These are phyloP conservation scores for Scenedesmus sp. DNA, from an alignment of 163 green algal genomes.

Conservation along the genomic window DNA sequence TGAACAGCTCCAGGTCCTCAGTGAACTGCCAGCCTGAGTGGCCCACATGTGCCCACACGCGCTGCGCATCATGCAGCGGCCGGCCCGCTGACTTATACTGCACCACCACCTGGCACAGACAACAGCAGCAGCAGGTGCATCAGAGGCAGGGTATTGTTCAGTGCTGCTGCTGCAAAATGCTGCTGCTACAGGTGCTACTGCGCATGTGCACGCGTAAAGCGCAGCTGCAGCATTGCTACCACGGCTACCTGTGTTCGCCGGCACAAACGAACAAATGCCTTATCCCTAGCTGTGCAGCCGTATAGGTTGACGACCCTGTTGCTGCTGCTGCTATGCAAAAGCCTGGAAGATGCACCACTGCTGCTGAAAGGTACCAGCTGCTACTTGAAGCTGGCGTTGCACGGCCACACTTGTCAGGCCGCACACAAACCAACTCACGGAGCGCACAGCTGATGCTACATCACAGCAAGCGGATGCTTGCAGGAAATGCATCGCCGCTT, in stretches of 20 bases:
- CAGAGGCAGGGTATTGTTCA: too few species aligned
- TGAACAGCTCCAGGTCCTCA: conserved; percentile 30
- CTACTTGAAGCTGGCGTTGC: too few species aligned
- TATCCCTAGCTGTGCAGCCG: too few species aligned
- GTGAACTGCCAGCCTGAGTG: conserved; percentile 50
- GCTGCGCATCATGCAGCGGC: conserved; percentile 32
- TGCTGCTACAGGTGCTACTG: too few species aligned
- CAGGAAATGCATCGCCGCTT: not conserved
- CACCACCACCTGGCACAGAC: conserved; percentile 29
- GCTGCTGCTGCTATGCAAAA: too few species aligned
- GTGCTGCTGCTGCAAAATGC: not conserved
- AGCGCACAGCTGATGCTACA: not conserved
- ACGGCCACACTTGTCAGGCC: too few species aligned
- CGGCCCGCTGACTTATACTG: conserved; percentile 40
- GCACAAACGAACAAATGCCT: too few species aligned
- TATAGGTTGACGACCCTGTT: too few species aligned
- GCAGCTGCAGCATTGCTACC: not conserved
- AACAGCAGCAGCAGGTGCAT: not conserved
- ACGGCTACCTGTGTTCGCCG: too few species aligned
- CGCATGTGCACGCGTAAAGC: not conserved
- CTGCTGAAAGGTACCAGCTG: too few species aligned
- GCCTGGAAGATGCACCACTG: too few species aligned
- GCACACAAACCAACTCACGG: too few species aligned
- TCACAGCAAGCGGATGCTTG: not conserved
- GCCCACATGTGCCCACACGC: conserved; percentile 53